Evolutionary conservation across 176 grass and related monocot species (phyloP), one percentile per base, ranked within the genome.

Genomic region (Aegilops umbellulata): DNA sequence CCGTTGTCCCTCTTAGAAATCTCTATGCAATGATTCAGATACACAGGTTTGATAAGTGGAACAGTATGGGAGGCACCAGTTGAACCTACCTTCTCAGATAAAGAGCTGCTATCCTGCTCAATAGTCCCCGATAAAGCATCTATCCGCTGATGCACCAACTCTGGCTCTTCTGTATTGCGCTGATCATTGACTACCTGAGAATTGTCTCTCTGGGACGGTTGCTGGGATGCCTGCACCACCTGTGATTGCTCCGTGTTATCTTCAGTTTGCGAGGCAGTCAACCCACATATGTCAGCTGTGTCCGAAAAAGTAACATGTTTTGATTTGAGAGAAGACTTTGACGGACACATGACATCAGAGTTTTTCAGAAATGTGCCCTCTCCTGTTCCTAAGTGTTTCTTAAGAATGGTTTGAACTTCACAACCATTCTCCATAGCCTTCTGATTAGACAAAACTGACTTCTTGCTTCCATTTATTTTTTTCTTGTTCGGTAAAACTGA

Each of bases 281-380:
- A 55, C 83, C 72, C 77, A 61, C 89, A 82, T 86, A 82, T 68
- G 17, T 80, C 86, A 60, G 84, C 77, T 29, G 90, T 78, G 49
- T 78, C 71, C 51, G 84, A 95, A 88, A 98, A 92, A 27, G 78
- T 94, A 83, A 91, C 86, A 35, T 87, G 86, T 81, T 95, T 95
- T 83, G 83, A 55, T 68, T 76, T 88, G 73, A 58, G 34, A 65
- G 79, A 79, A 53, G 58, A 64, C 15, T 87, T 81, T 61, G 70
- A 83, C 61, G 69, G 68, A 82, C 61, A 39, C 7, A 29, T 70
- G 51, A 67, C 67, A 85, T 84, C 84, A 60, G 46, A 79, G 19
- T 30, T 80, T 42, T 72, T 70, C 61, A 53, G 60, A 79, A 65
- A 35, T 60, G 38, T 64, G 44, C 35, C 27, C 60, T 78, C 78